Base-by-base conservation (phyloP, 2,329 filamentous ascomycete species). In the Cercospora sp. region DNA sequence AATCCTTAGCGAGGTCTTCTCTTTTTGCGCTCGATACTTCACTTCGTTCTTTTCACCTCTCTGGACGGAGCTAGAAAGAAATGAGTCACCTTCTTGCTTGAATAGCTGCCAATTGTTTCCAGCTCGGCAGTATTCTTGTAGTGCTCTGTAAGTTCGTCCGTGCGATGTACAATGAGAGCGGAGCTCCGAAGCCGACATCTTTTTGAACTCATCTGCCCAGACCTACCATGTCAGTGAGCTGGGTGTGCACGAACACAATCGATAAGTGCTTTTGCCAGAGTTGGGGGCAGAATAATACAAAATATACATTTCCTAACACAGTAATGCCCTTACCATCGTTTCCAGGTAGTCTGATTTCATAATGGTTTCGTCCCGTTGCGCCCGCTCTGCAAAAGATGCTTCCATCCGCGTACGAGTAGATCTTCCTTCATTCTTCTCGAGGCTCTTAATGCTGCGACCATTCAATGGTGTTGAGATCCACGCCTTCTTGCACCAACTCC, bases 401-500 rank as follows among this genome's bases (percentile, higher is more conserved):
- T 58, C 30, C 20, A 31, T 31, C 26, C 53, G 18, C n/a, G 53
- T 58, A 10, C 16, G 31, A 58, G 30, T 58, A 58, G 26, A 30
- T 31, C 53, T 4, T 31, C 23, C 53, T 26, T 58, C 36, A 58
- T 58, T 30, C 26, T 2, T 3, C 10, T 18, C 1, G 3, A n/a
- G 6, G n/a, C 6, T 12, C 28, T 87, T 84, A 98, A 81, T 99
- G 95, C 84, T 97, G 94, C 79, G 91, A 97, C 95, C 95, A 99
- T 82, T 99, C 90, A 76, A 99, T 99, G 53, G 93, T 97, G 81
- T 96, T 92, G 73, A 99, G 83, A 78, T 97, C 95, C 71, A 99
- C 88, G 16, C 95, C 95, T 80, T 99, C 95, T 82, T 99, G 95
- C 12, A 99, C 95, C 72, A 99, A 83, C 82, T 99, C 95, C 95